These are phyloP conservation scores for Triticum monococcum DNA, from an alignment of 176 grass and related monocot genomes.

Conservation along the genomic window DNA sequence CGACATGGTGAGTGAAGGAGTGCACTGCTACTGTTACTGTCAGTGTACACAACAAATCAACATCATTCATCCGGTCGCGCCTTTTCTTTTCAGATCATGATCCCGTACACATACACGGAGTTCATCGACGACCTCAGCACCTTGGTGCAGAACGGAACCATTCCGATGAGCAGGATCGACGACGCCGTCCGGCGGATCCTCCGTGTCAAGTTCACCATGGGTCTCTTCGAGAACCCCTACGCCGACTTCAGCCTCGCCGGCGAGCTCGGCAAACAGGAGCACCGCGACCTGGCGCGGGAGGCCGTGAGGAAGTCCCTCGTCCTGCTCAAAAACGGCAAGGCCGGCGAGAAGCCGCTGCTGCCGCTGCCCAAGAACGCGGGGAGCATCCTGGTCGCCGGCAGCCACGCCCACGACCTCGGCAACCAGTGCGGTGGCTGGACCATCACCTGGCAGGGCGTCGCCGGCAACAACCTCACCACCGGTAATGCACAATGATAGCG, in stretches of 20 bases:
- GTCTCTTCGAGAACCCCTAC: conserved; percentile 63
- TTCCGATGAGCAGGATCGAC: conserved; percentile 63
- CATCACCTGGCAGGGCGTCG: conserved; percentile 57
- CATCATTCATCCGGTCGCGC: not conserved
- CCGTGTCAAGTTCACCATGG: conserved; percentile 57
- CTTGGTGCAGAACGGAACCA: conserved; percentile 7
- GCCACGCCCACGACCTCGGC: conserved; percentile 64
- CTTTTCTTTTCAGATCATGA: conserved; percentile 21
- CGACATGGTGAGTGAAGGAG: conserved; percentile 54
- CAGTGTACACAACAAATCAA: not conserved
- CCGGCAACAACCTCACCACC: conserved; percentile 26
- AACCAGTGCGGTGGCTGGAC: conserved; percentile 88
- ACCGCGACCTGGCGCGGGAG: conserved; percentile 69
- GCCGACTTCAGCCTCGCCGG: conserved; percentile 43
- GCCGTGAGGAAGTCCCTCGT: conserved; percentile 69
- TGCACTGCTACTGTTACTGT: not conserved
- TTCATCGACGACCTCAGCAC: conserved; percentile 19
- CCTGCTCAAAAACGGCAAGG: conserved; percentile 66
- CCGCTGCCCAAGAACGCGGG: conserved; percentile 50
- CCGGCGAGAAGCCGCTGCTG: conserved; percentile 24
- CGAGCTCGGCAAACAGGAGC: conserved; percentile 63
- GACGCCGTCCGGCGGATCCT: conserved; percentile 58
- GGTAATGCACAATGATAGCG: not conserved
- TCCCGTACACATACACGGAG: conserved; percentile 32
- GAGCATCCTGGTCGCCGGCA: conserved; percentile 58